A percentile compares a stretch with the other conserved stretches of the same genome.
Conservation (phyloP, 164 flowering plant species). For the Malania oleifera region DNA sequence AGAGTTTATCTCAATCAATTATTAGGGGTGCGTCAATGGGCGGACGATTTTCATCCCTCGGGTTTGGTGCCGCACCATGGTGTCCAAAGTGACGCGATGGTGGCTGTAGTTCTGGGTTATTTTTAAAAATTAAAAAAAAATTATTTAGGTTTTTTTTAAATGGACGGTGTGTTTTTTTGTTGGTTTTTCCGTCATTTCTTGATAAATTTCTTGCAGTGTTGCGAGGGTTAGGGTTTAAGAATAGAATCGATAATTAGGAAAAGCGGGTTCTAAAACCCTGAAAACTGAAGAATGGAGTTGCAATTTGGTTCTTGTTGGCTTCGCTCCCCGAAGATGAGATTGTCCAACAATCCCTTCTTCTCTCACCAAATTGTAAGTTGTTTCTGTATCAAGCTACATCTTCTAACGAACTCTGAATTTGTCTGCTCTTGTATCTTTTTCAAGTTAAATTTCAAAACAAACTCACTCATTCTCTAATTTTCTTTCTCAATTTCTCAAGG, state of each 20-base stretch:
- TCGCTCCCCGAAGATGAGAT: conserved; percentile 10
- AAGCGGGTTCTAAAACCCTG: conserved; percentile 10
- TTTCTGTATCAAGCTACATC: background rate
- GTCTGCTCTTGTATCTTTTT: background rate
- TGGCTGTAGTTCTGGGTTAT: too few relatives aligned
- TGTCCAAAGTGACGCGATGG: too few relatives aligned
- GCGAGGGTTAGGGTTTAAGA: conserved; percentile 8
- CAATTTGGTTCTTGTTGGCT: conserved; percentile 20
- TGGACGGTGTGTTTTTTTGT: too few relatives aligned
- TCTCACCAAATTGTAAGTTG: conserved; percentile 15
- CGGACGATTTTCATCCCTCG: too few relatives aligned
- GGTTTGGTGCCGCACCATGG: too few relatives aligned
- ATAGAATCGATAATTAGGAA: background rate
- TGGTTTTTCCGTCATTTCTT: too few relatives aligned
- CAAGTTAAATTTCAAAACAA: background rate
- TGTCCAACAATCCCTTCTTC: background rate
- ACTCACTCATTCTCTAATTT: background rate
- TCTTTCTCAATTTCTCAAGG: conserved; percentile 4
- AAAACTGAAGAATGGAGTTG: conserved; percentile 18
- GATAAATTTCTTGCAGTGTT: too few relatives aligned
- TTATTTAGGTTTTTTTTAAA: too few relatives aligned
- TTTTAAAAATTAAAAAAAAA: too few relatives aligned
- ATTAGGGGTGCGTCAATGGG: too few relatives aligned
- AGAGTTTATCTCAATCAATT: too few relatives aligned
- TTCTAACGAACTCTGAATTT: background rate